These are phyloP conservation scores for Blastosporella zonata DNA, from an alignment of 1,284 basidiomycete species.

Conservation along the genomic window DNA sequence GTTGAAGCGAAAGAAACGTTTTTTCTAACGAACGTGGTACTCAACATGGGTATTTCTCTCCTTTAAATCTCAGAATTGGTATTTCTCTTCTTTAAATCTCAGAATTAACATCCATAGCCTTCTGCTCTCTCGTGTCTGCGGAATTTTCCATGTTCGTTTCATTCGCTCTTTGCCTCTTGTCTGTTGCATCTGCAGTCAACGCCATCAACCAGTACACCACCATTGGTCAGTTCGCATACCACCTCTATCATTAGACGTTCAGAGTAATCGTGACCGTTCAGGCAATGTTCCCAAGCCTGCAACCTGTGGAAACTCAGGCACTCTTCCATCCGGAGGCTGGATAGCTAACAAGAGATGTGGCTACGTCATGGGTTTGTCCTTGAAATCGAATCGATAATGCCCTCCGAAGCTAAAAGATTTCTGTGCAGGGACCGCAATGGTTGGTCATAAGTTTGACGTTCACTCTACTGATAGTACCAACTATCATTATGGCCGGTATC, in stretches of 20 bases:
- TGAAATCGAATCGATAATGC: neutral
- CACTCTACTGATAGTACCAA: slow-evolving; percentile 19
- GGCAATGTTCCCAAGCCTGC: slow-evolving; percentile 22
- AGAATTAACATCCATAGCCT: too few species aligned
- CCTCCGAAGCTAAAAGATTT: neutral
- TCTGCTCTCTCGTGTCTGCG: neutral
- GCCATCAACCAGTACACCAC: slow-evolving; percentile 15
- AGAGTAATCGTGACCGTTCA: neutral
- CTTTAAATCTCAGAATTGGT: neutral
- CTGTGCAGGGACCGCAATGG: slow-evolving; percentile 18
- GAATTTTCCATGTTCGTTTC: neutral
- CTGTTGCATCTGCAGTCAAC: neutral
- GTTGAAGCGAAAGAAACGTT: too few species aligned
- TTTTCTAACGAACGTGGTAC: too few species aligned
- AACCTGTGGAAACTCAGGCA: slow-evolving; percentile 22
- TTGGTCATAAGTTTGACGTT: slow-evolving; percentile 22
- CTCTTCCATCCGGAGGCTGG: slow-evolving; percentile 22
- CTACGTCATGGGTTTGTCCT: slow-evolving; percentile 23
- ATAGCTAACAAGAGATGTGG: slow-evolving; percentile 26
- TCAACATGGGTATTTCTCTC: too few species aligned
- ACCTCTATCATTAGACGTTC: neutral
- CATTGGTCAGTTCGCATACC: slow-evolving; percentile 1
- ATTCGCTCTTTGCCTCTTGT: slow-evolving; percentile 3
- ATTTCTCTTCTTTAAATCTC: neutral
- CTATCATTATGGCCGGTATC: slow-evolving; percentile 24